Conservation (phyloP, 2,329 filamentous ascomycete genomes). For the Chaetomium sp. region DNA sequence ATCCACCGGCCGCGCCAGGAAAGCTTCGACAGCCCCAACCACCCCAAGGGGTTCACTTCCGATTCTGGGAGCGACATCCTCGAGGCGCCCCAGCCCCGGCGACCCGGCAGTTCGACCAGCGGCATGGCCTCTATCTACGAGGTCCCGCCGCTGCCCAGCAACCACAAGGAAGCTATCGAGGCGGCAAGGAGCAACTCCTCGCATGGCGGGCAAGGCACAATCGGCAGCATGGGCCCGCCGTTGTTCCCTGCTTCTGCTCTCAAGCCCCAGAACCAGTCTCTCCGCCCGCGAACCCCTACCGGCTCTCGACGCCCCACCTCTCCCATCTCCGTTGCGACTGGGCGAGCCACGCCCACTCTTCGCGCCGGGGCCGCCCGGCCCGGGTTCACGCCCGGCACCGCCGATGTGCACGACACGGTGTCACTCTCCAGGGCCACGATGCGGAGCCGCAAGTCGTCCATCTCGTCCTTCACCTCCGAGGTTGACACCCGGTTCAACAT, state of each 20-base stretch:
- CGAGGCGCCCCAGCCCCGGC: slow-evolving; percentile 33
- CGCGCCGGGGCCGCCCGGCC: slow-evolving; percentile 36
- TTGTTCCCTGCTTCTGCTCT: slow-evolving; percentile 69
- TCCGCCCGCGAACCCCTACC: slow-evolving; percentile 56
- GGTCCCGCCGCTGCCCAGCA: slow-evolving; percentile 67
- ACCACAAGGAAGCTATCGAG: slow-evolving; percentile 80
- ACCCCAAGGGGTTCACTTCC: slow-evolving; percentile 31
- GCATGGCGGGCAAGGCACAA: slow-evolving; percentile 30
- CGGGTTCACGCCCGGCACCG: slow-evolving; percentile 41
- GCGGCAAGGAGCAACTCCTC: slow-evolving; percentile 60
- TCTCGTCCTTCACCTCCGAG: slow-evolving; percentile 94
- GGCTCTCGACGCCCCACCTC: slow-evolving; percentile 40
- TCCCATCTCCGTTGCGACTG: slow-evolving; percentile 40
- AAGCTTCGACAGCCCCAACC: slow-evolving; percentile 40
- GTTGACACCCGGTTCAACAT: slow-evolving; percentile 87
- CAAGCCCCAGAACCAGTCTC: slow-evolving; percentile 34
- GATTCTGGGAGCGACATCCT: slow-evolving; percentile 32
- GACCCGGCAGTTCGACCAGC: slow-evolving; percentile 71
- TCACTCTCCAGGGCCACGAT: slow-evolving; percentile 40
- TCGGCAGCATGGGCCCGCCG: slow-evolving; percentile 71
- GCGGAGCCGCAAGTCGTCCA: slow-evolving; percentile 65
- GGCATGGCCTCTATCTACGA: slow-evolving; percentile 39
- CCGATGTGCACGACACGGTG: slow-evolving; percentile 44
- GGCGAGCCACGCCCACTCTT: slow-evolving; percentile 54
- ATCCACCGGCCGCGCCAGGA: slow-evolving; percentile 37